These are phyloP conservation scores for Saturnispora halmiae DNA, from an alignment of 805 yeast genomes.

Conservation along the genomic window DNA sequence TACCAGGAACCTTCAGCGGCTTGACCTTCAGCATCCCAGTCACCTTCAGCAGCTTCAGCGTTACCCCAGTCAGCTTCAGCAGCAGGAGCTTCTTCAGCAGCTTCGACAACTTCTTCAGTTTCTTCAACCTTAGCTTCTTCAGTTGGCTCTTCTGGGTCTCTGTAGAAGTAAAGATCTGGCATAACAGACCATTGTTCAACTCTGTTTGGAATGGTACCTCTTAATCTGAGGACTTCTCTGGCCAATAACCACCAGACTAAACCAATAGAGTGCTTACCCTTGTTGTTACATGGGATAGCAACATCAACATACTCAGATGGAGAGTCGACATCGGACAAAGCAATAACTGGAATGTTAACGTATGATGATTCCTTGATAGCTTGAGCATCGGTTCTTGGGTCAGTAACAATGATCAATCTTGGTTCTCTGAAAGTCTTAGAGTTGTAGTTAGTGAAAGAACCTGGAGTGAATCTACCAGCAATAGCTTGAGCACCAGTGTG, in stretches of 20 bases:
- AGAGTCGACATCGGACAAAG: constrained; percentile 96
- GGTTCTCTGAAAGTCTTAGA: constrained; percentile 99
- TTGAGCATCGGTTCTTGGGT: constrained; percentile 99
- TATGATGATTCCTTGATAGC: constrained; percentile 99
- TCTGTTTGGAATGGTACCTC: constrained; percentile 97
- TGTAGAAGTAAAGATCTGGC: constrained; percentile 99
- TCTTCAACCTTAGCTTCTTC: constrained; percentile 54
- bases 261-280: constrained; percentile 99
- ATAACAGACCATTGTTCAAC: constrained; percentile 95
- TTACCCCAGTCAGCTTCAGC: constrained; percentile 40
- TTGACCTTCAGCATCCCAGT: constrained; percentile 36
- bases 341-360: constrained; percentile 99
- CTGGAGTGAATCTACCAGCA: constrained; percentile 99
- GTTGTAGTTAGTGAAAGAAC: constrained; percentile 99
- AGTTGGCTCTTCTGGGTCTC: constrained; percentile 99
- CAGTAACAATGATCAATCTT: constrained; percentile 97
- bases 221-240: constrained; percentile 98
- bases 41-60: constrained; percentile 42
- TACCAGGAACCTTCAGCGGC: constrained; percentile 29
- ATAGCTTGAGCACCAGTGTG: constrained; percentile 99
- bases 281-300: constrained; percentile 99
- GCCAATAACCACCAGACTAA: constrained; percentile 99
- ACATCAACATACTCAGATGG: constrained; percentile 99
- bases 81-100: constrained; percentile 34
- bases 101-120: constrained; percentile 61